Evolutionary conservation across 1,284 basidiomycete genomes (phyloP), one percentile per base, ranked within the genome.

Genomic region (Austroboletus niveus): DNA sequence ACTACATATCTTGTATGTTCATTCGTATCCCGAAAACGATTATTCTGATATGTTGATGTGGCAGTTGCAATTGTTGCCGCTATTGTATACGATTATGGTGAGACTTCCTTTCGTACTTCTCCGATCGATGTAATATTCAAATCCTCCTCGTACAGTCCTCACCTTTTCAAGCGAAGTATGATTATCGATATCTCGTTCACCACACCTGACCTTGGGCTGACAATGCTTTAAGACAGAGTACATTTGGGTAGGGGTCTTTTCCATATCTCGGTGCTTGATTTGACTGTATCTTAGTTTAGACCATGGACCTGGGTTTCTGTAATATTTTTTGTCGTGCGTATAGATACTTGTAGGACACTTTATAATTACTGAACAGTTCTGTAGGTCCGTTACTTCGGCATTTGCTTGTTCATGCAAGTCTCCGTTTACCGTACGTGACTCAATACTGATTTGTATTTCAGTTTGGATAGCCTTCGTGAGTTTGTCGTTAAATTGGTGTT

Each of bases 371-470:
- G 29, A 17, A 50, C 17, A 4, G 1, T 32, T 7, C 6, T 14
- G 14, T 42, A 59, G 58, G 43, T 58, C 30, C 58, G 60, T 8
- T 63, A 62, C n/a, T 1, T 45, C 5, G 61, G 59, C 2, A 24
- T 64, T 31, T 53, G 17, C 29, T 29, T 29, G 8, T 29, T 29
- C 8, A 29, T 42, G 58, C 59, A 42, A 4, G 58, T 49, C 15
- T 22, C 36, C 24, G 0, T 1, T 2, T 17, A 3, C n/a, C 5
- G 5, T n/a, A 35, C 15, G n/a, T 9, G 5, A 34, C n/a, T 52
- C 8, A 59, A 17, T 29, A 20, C 12, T 8, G 17, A 24, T 27
- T n/a, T 24, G 22, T 48, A n/a, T 15, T 42, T 30, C 48, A 57
- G 55, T 1, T 27, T 9, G 7, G 17, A 27, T 34, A 15, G 29